Percentiles rank a stretch among this genome's conserved stretches.
Conservation (phyloP, 1,284 basidiomycete genomes). For the Leccinum pachyderme region DNA sequence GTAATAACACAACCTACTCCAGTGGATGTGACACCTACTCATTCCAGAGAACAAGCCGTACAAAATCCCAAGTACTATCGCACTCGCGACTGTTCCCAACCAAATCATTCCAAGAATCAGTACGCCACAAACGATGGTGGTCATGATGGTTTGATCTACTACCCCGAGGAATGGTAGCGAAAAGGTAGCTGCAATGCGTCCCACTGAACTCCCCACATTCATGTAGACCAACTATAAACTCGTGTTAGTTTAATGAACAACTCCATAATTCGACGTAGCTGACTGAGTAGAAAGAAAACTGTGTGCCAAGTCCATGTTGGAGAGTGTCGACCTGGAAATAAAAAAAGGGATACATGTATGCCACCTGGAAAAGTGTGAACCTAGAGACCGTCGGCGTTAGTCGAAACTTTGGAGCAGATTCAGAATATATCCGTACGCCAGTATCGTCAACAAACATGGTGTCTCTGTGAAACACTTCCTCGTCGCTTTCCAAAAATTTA, state of each 20-base stretch:
- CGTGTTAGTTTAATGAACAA: not conserved
- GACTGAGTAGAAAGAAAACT: slow-evolving; percentile 33
- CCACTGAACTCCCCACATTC: slow-evolving; percentile 42
- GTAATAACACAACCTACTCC: not conserved
- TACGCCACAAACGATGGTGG: slow-evolving; percentile 25
- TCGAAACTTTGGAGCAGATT: not conserved
- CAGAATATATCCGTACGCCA: slow-evolving; percentile 14
- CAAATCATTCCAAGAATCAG: slow-evolving; percentile 43
- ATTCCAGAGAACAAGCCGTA: slow-evolving; percentile 53
- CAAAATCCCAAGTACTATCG: slow-evolving; percentile 44
- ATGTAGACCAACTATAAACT: slow-evolving; percentile 41
- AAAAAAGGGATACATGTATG: slow-evolving; percentile 28
- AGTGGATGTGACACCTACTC: slow-evolving; percentile 26
- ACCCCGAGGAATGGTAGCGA: slow-evolving; percentile 39
- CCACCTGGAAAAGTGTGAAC: slow-evolving; percentile 22
- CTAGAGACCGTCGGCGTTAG: slow-evolving; percentile 5
- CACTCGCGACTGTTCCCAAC: slow-evolving; percentile 39
- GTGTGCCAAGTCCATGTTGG: slow-evolving; percentile 22
- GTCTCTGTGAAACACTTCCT: slow-evolving; percentile 26
- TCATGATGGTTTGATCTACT: slow-evolving; percentile 41
- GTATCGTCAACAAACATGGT: slow-evolving; percentile 24
- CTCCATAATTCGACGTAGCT: not conserved
- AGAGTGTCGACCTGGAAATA: slow-evolving; percentile 33
- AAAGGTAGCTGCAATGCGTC: slow-evolving; percentile 38
- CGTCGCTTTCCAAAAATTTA: slow-evolving; percentile 17